Evolutionary conservation across 441 rosid genomes (phyloP).

Genomic region (Capsella rubella): DNA sequence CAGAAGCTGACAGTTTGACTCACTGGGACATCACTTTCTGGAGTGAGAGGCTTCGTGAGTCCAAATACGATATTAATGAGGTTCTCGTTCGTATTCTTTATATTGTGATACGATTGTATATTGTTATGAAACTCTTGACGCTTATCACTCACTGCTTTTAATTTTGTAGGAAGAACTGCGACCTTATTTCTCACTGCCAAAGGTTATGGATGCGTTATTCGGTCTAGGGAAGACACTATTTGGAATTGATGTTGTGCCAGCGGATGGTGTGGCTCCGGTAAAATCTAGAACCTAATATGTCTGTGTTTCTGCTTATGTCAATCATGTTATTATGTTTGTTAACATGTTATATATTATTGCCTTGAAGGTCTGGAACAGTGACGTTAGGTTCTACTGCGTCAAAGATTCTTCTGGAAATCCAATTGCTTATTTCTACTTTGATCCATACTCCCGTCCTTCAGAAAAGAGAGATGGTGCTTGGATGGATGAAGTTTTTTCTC

Average conservation of each 20-base stretch:
- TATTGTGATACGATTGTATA: background rate
- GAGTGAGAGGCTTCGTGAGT: constrained; percentile 97
- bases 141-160: constrained; percentile 44
- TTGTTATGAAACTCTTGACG: constrained; percentile 24
- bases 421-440: constrained; percentile 89
- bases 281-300: constrained; percentile 32
- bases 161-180: constrained; percentile 82
- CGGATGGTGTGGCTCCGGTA: constrained; percentile 95
- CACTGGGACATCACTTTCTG: constrained; percentile 92
- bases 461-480: constrained; percentile 94
- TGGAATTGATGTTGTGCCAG: constrained; percentile 76
- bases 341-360: constrained; percentile 35
- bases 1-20: constrained; percentile 70
- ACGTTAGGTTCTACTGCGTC: constrained; percentile 78
- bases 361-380: constrained; percentile 86
- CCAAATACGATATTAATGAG: constrained; percentile 91
- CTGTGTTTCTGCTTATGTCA: constrained; percentile 29
- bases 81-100: constrained; percentile 44
- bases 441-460: constrained; percentile 96
- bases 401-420: constrained; percentile 84
- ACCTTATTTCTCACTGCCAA: constrained; percentile 92
- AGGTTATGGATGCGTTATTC: constrained; percentile 94
- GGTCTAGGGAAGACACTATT: constrained; percentile 74
- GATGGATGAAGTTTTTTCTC: constrained; percentile 89
- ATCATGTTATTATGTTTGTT: constrained; percentile 20